Conservation (phyloP, 192 early-diverging fungal genomes). For the Podila horticola region DNA sequence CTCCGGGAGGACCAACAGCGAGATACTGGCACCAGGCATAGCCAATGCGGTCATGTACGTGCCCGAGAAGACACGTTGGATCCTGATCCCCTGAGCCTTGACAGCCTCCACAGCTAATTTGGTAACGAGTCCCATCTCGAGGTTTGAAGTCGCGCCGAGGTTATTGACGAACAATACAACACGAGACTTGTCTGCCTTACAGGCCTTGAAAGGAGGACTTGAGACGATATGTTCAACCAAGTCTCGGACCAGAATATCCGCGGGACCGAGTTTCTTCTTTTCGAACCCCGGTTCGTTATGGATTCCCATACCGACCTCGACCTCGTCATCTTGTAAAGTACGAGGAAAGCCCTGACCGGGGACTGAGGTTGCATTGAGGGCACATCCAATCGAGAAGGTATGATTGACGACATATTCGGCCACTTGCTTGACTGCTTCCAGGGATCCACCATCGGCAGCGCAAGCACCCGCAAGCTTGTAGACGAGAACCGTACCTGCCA, state of each 20-base stretch:
- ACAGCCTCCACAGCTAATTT: constrained; percentile 72
- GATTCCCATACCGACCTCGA: constrained; percentile 82
- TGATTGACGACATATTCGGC: constrained; percentile 68
- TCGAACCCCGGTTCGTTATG: constrained; percentile 86
- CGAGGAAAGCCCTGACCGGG: constrained; percentile 71
- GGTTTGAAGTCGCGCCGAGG: constrained; percentile 76
- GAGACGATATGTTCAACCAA: constrained; percentile 64
- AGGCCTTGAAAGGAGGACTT: constrained; percentile 49
- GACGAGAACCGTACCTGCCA: constrained; percentile 81
- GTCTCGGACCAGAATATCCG: constrained; percentile 57
- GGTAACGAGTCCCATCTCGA: constrained; percentile 77
- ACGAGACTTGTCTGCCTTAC: constrained; percentile 44
- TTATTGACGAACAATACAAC: constrained; percentile 87
- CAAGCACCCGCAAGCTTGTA: constrained; percentile 86
- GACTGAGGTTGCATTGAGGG: constrained; percentile 77
- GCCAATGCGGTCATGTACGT: constrained; percentile 84
- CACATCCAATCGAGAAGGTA: constrained; percentile 84
- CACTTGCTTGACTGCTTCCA: constrained; percentile 64
- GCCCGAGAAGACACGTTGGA: constrained; percentile 72
- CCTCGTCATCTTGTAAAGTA: constrained; percentile 61
- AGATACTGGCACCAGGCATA: constrained; percentile 83
- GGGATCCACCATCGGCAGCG: constrained; percentile 67
- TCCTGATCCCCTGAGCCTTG: constrained; percentile 34
- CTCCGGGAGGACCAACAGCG: constrained; percentile 70
- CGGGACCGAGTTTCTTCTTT: constrained; percentile 60